phyloP scores from a whole-genome alignment of 1,284 basidiomycete species.

The Tetrapyrgos nigripes region DNA sequence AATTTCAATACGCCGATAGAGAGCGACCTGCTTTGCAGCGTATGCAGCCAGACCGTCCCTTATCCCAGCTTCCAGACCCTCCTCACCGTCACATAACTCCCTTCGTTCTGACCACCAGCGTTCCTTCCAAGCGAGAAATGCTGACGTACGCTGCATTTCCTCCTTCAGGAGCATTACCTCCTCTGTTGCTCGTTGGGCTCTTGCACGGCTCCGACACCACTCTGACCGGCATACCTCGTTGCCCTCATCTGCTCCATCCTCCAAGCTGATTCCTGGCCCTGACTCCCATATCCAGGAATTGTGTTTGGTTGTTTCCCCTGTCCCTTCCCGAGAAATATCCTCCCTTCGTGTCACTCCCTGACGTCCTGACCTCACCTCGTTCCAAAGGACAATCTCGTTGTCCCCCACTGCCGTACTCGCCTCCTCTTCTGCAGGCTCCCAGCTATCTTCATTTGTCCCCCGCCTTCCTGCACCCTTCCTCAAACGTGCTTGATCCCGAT shows the following conservation, averaged over 20 bases:
- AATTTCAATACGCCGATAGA: neutral
- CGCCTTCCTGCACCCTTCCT: neutral
- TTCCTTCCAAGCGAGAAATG: neutral
- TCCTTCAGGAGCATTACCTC: neutral
- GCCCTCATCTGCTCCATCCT: neutral
- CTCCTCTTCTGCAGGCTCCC: neutral
- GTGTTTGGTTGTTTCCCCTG: neutral
- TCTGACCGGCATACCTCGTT: neutral
- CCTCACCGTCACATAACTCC: neutral
- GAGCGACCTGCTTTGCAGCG: neutral
- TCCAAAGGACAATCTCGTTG: neutral
- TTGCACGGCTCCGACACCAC: conserved; percentile 1
- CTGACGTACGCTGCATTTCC: neutral
- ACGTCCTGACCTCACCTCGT: neutral
- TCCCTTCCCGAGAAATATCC: neutral
- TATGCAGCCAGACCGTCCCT: neutral
- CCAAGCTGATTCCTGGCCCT: neutral
- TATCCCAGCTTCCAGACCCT: neutral
- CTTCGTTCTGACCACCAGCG: neutral
- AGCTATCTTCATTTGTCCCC: conserved; percentile 1
- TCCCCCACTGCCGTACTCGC: neutral
- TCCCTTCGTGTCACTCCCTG: neutral
- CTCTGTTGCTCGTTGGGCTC: neutral
- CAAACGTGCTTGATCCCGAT: neutral
- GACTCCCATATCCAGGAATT: conserved; percentile 1